These are phyloP conservation scores for Glonium stellatum DNA, from an alignment of 495 filamentous ascomycete species.

Conservation along the genomic window DNA sequence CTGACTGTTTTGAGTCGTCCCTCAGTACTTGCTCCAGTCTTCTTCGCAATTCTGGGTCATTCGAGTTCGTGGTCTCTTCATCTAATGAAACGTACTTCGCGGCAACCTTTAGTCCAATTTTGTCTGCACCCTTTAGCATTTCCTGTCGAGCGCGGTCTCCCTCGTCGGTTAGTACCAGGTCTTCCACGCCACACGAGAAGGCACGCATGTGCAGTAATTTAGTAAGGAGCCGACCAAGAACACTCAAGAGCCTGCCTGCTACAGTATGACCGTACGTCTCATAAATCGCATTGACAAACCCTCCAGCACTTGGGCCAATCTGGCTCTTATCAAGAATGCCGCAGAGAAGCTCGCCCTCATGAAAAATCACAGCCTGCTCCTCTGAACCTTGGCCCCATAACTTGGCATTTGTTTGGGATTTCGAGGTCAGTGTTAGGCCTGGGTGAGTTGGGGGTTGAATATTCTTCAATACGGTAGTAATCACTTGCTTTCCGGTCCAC, in stretches of 20 bases:
- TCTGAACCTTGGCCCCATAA: slow-evolving; percentile 57
- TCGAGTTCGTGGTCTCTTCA: slow-evolving; percentile 48
- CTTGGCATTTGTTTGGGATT: slow-evolving; percentile 66
- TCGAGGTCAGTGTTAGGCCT: slow-evolving; percentile 71
- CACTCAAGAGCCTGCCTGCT: slow-evolving; percentile 79
- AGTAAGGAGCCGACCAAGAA: slow-evolving; percentile 82
- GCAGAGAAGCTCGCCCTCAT: slow-evolving; percentile 76
- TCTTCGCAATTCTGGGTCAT: slow-evolving; percentile 61
- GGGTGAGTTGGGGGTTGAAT: slow-evolving; percentile 68
- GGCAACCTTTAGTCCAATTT: slow-evolving; percentile 76
- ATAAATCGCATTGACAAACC: slow-evolving; percentile 85
- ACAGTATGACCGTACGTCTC: slow-evolving; percentile 84
- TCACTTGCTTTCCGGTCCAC: slow-evolving; percentile 98
- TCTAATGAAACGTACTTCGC: slow-evolving; percentile 88
- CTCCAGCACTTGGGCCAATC: slow-evolving; percentile 78
- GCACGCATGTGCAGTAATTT: slow-evolving; percentile 86
- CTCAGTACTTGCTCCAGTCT: slow-evolving; percentile 84
- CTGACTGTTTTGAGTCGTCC: slow-evolving; percentile 82
- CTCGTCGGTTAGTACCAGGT: slow-evolving; percentile 75
- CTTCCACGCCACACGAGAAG: slow-evolving; percentile 96
- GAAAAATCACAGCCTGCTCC: slow-evolving; percentile 69
- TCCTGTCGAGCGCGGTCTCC: slow-evolving; percentile 67
- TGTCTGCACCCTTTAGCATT: slow-evolving; percentile 58
- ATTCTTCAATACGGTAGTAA: slow-evolving; percentile 89
- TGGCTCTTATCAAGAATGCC: slow-evolving; percentile 97